phyloP scores from a whole-genome alignment of 2,329 filamentous ascomycete species.

The Fusarium nelsonii region DNA sequence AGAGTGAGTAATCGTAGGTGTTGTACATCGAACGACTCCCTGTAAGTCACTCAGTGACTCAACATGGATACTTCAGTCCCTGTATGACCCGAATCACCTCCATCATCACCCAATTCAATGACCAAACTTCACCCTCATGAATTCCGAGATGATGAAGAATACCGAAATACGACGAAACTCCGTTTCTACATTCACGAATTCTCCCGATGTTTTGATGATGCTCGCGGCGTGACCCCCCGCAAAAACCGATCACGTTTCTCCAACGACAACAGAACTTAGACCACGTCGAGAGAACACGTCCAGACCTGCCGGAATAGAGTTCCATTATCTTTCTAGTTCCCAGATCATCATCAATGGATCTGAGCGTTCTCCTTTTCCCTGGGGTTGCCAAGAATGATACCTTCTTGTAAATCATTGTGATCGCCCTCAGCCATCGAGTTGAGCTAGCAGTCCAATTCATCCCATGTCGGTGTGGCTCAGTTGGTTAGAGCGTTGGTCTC shows the following conservation, averaged over 20 bases:
- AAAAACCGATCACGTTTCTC: constrained; percentile 41
- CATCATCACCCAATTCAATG: not conserved
- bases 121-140: not conserved
- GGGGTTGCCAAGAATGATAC: not conserved
- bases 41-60: not conserved
- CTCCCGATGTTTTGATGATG: constrained; percentile 21
- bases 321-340: not conserved
- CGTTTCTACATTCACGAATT: constrained; percentile 28
- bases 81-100: constrained; percentile 23
- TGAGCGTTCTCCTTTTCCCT: not conserved
- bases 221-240: constrained; percentile 26
- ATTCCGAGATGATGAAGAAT: constrained; percentile 9
- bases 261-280: constrained; percentile 7
- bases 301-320: not conserved
- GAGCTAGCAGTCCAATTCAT: not conserved
- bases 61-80: not conserved
- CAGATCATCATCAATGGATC: not conserved
- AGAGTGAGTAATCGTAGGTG: not conserved
- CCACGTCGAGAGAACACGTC: constrained; percentile 5
- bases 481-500: constrained; percentile 46
- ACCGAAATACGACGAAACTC: constrained; percentile 38
- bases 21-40: not conserved
- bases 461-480: constrained; percentile 45
- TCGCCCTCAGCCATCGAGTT: constrained; percentile 11
- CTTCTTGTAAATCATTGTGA: constrained; percentile 4